Percentiles rank a stretch among this genome's conserved stretches.
Evolutionary conservation across 2,329 filamentous ascomycete species (phyloP).

Genomic region (Sphaerulina musiva): DNA sequence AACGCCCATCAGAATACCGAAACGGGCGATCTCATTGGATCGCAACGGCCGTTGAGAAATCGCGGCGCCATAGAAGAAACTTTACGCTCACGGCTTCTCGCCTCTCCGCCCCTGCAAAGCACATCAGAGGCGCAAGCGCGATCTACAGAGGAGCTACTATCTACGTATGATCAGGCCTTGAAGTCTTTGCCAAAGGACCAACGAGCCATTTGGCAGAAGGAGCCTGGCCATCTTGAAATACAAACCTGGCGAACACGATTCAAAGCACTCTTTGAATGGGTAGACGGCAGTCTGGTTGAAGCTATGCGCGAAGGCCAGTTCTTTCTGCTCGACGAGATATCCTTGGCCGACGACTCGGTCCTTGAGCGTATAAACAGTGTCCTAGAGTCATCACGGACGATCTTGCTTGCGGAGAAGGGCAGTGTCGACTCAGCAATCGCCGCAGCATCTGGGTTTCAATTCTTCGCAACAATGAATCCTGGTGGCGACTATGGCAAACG

Average conservation of each 20-base stretch:
- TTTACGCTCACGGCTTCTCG: conserved; percentile 56
- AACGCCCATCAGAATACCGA: conserved; percentile 99
- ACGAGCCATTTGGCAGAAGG: conserved; percentile 12
- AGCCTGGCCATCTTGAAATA: conserved; percentile 32
- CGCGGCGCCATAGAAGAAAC: conserved; percentile 63
- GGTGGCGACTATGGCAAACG: conserved; percentile 98
- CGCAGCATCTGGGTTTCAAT: conserved; percentile 77
- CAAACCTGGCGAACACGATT: conserved; percentile 52
- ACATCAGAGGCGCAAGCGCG: conserved; percentile 19
- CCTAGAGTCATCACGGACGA: conserved; percentile 76
- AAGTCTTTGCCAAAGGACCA: conserved; percentile 36
- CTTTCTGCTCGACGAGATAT: conserved; percentile 96
- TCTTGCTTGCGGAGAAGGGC: conserved; percentile 91
- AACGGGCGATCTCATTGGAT: conserved; percentile 93
- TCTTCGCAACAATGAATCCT: conserved; percentile 98
- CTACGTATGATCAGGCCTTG: conserved; percentile 47
- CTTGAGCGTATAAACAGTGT: conserved; percentile 94
- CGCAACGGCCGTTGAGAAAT: conserved; percentile 85
- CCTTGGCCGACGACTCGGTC: conserved; percentile 93
- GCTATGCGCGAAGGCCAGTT: conserved; percentile 86
- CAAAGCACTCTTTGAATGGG: conserved; percentile 92
- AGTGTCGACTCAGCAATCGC: conserved; percentile 72
- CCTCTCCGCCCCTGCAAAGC: conserved; percentile 27
- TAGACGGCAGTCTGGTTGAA: conserved; percentile 84
- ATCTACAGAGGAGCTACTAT: conserved; percentile 52